Base-by-base conservation (phyloP, 257 asterid genomes). In the Ajuga chamaepitys region DNA sequence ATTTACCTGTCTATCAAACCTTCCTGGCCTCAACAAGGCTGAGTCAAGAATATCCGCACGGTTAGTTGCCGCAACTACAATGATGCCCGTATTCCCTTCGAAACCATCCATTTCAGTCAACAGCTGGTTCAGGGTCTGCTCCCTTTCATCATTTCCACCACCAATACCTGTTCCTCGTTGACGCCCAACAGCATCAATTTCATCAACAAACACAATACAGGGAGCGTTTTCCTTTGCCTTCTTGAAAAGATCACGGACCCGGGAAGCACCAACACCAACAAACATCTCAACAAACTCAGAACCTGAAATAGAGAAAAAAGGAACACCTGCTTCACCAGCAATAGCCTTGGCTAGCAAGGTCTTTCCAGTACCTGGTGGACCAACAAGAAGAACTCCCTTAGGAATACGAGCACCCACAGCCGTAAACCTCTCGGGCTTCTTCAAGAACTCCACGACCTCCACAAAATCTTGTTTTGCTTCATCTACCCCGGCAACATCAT, bases 261-360 rank as follows among this genome's bases (percentile, higher is more conserved):
- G 71, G 14, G 99, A 90, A 21, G 99, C 99, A 67, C 99, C 99
- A 35, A 94, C 97, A 48, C 99, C 99, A 47, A 94, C 99, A 82
- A 94, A 94, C 97, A 94, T 94, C 91, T 94, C 99, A 64, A 94
- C 95, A 73, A 94, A 94, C 80, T 94, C 99, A 0, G 99, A 94
- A 71, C 99, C 99, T 2, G 97, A 94, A 44, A 94, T 90, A 2
- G 97, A 94, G 85, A 90, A 90, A 70, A 94, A 94, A 3, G 97
- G 99, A 62, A 94, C 99, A 8, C 96, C 96, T 1, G 99, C 99
- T 85, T 94, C 99, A 42, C 97, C 99, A 28, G 97, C 99, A 54
- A 94, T 94, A 8, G 99, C 99, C 76, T 94, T 94, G 40, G 99
- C 99, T 24, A 94, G 84, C 68, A 90, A 74, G 28, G 99, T 94